A percentile compares a stretch with the other conserved stretches of the same genome.
These are phyloP conservation scores for Wickerhamomyces xylosicus DNA, from an alignment of 805 yeast genomes.

Conservation along the genomic window DNA sequence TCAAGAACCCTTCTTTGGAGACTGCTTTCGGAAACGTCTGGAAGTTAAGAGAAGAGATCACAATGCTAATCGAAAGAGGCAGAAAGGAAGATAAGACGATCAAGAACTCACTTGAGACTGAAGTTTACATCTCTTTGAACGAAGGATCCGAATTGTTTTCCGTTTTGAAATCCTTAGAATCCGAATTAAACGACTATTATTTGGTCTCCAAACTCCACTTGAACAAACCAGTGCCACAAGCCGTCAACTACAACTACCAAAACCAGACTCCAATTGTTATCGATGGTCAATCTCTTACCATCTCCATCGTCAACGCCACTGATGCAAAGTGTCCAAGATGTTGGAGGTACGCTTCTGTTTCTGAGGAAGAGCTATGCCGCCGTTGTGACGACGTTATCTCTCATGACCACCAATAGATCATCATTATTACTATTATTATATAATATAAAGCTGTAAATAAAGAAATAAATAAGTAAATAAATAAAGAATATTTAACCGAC, in stretches of 20 bases:
- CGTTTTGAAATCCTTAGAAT: conserved; percentile 16
- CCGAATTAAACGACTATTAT: conserved; percentile 44
- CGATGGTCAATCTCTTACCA: conserved; percentile 19
- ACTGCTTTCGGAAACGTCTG: conserved; percentile 34
- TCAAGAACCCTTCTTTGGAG: conserved; percentile 26
- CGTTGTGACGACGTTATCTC: conserved; percentile 44
- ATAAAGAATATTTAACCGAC: too few species aligned
- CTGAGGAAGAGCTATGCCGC: conserved; percentile 45
- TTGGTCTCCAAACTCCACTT: conserved; percentile 53
- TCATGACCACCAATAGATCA: background rate
- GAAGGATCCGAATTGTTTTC: conserved; percentile 8
- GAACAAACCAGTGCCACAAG: conserved; percentile 12
- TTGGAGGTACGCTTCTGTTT: conserved; percentile 65
- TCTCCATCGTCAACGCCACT: conserved; percentile 34
- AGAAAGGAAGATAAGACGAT: conserved; percentile 35
- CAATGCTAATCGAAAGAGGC: conserved; percentile 44
- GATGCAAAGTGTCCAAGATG: conserved; percentile 81
- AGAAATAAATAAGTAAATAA: background rate
- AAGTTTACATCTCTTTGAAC: conserved; percentile 26
- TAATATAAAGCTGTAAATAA: background rate
- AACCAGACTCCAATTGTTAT: conserved; percentile 20
- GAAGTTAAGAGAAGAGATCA: conserved; percentile 36
- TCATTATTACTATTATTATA: background rate
- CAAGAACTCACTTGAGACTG: conserved; percentile 51
- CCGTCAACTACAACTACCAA: conserved; percentile 17